Percentiles rank a stretch among this genome's conserved stretches.
These are phyloP conservation scores for Ustilago sp. DNA, from an alignment of 1,284 basidiomycete species.

Conservation along the genomic window DNA sequence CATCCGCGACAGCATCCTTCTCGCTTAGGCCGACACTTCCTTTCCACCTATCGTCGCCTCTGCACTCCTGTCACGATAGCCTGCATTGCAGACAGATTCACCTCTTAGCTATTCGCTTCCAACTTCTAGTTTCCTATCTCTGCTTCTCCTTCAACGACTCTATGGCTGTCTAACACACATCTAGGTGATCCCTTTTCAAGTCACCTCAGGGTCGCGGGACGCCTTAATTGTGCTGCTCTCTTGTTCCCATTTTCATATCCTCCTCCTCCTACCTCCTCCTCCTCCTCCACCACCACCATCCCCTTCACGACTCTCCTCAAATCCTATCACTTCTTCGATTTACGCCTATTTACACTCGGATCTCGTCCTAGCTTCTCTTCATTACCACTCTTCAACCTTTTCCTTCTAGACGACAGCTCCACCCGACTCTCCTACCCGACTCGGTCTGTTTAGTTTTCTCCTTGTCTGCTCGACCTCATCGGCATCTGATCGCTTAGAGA, in stretches of 20 bases:
- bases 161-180: conserved; percentile 35
- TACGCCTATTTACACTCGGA: background rate
- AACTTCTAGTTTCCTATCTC: conserved; percentile 8
- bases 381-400: background rate
- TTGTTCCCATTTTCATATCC: background rate
- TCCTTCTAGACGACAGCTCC: background rate
- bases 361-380: background rate
- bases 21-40: conserved; percentile 1
- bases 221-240: conserved; percentile 58
- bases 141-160: conserved; percentile 18
- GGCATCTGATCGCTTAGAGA: background rate
- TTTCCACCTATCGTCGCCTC: background rate
- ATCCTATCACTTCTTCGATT: background rate
- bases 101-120: background rate
- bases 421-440: background rate
- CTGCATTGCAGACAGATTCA: background rate
- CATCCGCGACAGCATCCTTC: background rate
- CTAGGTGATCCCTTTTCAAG: conserved; percentile 28
- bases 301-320: background rate
- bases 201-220: conserved; percentile 45
- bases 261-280: background rate
- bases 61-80: background rate
- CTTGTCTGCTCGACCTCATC: background rate
- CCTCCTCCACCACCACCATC: background rate
- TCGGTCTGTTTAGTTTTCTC: background rate